Evolutionary conservation across 768 basidiomycete genomes (phyloP).

Genomic region (Leucogyrophana mollusca): DNA sequence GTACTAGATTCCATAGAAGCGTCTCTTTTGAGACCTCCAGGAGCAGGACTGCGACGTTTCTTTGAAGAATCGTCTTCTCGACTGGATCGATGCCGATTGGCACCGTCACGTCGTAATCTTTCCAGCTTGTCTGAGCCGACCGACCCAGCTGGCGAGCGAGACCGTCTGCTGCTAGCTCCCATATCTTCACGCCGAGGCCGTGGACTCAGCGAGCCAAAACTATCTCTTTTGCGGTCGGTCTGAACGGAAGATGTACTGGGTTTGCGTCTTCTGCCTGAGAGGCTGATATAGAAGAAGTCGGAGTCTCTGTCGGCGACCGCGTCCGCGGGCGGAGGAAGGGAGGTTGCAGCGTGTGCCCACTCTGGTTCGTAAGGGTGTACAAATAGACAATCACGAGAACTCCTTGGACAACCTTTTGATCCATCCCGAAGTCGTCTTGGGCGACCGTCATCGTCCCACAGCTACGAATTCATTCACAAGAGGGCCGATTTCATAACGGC

Average conservation of each 20-base stretch:
- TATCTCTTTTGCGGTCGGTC: background rate
- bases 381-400: slow-evolving; percentile 22
- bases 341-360: slow-evolving; percentile 29
- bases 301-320: slow-evolving; percentile 18
- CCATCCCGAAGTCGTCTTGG: slow-evolving; percentile 20
- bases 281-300: slow-evolving; percentile 20
- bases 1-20: slow-evolving; percentile 6
- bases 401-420: slow-evolving; percentile 18
- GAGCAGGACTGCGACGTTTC: slow-evolving; percentile 4
- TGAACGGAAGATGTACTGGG: background rate
- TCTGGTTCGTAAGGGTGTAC: slow-evolving; percentile 31
- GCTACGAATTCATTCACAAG: slow-evolving; percentile 7
- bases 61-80: background rate
- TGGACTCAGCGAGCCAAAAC: slow-evolving; percentile 10
- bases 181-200: slow-evolving; percentile 13
- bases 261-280: slow-evolving; percentile 7
- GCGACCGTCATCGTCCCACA: slow-evolving; percentile 27
- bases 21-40: slow-evolving; percentile 7
- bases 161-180: slow-evolving; percentile 8
- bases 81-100: slow-evolving; percentile 1
- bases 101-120: slow-evolving; percentile 17
- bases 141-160: slow-evolving; percentile 24
- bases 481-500: too few species aligned
- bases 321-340: slow-evolving; percentile 21
- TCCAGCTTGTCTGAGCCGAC: slow-evolving; percentile 25